These are phyloP conservation scores for Penicillium canariense DNA, from an alignment of 495 filamentous ascomycete genomes.

Conservation along the genomic window DNA sequence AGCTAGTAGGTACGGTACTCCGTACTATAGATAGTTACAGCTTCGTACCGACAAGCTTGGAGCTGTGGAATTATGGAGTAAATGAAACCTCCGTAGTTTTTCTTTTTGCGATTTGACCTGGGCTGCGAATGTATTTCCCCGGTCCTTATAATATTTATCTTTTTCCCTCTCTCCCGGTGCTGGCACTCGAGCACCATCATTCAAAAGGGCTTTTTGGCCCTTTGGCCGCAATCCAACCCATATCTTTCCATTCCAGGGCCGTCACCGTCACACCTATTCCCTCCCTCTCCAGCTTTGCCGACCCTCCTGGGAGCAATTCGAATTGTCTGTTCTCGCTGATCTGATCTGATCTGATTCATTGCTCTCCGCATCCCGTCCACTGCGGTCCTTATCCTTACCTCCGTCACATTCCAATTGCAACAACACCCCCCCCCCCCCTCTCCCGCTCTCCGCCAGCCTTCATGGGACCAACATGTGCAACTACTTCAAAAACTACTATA, in stretches of 20 bases:
- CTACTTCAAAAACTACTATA: constrained; percentile 73
- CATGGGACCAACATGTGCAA: constrained; percentile 63
- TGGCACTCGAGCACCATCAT: constrained; percentile 3
- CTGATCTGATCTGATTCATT: not conserved
- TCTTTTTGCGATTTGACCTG: constrained; percentile 7
- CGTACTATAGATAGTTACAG: not conserved
- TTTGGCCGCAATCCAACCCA: not conserved
- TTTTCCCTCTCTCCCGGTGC: not conserved
- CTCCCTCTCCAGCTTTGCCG: not conserved
- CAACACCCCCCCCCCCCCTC: not conserved
- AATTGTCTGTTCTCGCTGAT: not conserved
- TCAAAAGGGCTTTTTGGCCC: not conserved
- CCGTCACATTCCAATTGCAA: not conserved
- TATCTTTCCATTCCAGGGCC: constrained; percentile 2
- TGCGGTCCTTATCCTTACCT: no score
- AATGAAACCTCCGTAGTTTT: constrained; percentile 12
- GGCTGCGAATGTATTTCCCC: no score
- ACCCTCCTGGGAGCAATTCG: not conserved
- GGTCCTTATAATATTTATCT: not conserved
- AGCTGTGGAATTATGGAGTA: constrained; percentile 22
- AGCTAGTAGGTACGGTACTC: not conserved
- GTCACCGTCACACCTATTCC: not conserved
- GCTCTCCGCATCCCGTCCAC: no score
- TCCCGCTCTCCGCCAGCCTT: not conserved
- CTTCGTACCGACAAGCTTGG: not conserved